Base-by-base conservation (phyloP, 2,329 filamentous ascomycete genomes). In the Aspergillus arachidicola region DNA sequence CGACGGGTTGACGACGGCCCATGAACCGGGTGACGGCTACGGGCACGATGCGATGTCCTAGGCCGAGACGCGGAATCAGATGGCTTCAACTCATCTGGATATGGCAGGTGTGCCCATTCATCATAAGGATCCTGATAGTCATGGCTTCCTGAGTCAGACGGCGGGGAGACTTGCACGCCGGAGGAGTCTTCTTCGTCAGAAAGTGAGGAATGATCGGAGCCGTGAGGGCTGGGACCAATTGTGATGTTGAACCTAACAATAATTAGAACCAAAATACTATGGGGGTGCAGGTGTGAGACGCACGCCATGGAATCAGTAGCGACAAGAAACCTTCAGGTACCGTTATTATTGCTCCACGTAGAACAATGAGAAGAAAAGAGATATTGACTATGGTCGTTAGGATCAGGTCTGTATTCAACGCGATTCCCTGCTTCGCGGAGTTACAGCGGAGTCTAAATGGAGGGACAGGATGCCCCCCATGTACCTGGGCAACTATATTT, bases 51-150 rank as follows among this genome's bases (percentile, higher is more conserved):
- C 66, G 76, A 76, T 57, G 76, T 75, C 64, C 78, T 76, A 64
- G 78, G 76, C 67, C 80, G 74, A 65, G 80, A 81, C 50, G 80
- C 79, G 56, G 80, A 81, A 73, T 83, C 81, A 63, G 79, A 81
- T 58, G 80, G 78, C 69, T 81, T 81, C 68, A 83, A 64, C 72
- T 83, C 81, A 69, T 80, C 76, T 19, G 79, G 80, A 64, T 80
- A 82, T 59, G 75, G 63, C 58, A 81, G 66, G 66, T 76, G 73
- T 41, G 72, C 73, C 78, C 79, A 80, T 61, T 76, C 75, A 66
- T 77, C 75, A 65, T 78, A 77, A 34, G 67, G 59, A 46, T 78
- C 76, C 41, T 73, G 72, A 63, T 76, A 78, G 54, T 74, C 78
- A 73, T 80, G 77, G 66, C 79, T 80, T 60, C 75, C 78, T 32